Evolutionary conservation across 352 stramenopile species (phyloP).

Genomic region (Peronospora destructor): DNA sequence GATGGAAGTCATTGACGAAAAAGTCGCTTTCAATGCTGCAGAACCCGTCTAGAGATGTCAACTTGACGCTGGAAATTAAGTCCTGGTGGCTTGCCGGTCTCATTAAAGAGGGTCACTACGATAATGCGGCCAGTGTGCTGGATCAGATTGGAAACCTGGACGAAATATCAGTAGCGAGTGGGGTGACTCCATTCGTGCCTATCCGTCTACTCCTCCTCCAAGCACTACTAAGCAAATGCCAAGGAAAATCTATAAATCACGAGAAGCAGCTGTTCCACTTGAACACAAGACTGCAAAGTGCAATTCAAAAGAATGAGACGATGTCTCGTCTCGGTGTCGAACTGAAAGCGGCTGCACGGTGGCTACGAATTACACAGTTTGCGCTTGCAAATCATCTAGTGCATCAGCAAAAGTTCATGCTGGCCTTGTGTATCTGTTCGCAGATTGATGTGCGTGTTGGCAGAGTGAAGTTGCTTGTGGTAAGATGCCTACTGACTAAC

Average conservation of each 20-base stretch:
- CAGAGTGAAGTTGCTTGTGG: neutral
- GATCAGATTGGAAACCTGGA: conserved; percentile 69
- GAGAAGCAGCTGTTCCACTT: conserved; percentile 67
- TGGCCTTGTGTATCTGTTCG: conserved; percentile 55
- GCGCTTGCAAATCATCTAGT: conserved; percentile 63
- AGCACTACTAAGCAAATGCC: conserved; percentile 63
- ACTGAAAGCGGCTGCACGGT: conserved; percentile 28
- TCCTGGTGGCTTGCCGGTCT: conserved; percentile 76
- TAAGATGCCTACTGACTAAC: conserved; percentile 1
- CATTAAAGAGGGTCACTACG: conserved; percentile 73
- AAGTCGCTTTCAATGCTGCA: conserved; percentile 71
- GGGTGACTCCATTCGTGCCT: conserved; percentile 35
- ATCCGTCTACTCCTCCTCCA: conserved; percentile 60
- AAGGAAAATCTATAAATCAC: conserved; percentile 44
- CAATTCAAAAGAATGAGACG: conserved; percentile 28
- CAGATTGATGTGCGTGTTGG: conserved; percentile 48
- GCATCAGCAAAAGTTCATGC: conserved; percentile 64
- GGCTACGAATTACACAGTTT: conserved; percentile 59
- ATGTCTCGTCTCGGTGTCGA: conserved; percentile 30
- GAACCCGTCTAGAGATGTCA: conserved; percentile 39
- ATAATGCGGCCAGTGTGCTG: conserved; percentile 63
- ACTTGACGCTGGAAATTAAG: conserved; percentile 59
- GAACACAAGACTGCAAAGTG: conserved; percentile 29
- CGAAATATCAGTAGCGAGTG: conserved; percentile 21
- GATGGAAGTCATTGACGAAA: conserved; percentile 68